A percentile compares a stretch with the other conserved stretches of the same genome.
Conservation (phyloP, 768 basidiomycete genomes). For the Tremella mesenterica region DNA sequence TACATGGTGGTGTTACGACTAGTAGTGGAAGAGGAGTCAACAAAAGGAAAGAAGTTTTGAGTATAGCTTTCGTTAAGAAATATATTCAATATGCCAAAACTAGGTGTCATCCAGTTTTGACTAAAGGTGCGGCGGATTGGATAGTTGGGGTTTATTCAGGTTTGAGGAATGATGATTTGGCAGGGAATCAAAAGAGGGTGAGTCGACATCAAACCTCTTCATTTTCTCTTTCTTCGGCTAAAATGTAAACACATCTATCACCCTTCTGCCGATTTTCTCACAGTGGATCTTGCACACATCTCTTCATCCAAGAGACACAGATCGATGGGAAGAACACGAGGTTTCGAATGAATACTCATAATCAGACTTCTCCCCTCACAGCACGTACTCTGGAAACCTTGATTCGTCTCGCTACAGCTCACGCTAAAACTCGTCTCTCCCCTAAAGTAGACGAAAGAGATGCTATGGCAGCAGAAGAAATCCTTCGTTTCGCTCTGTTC, state of each 20-base stretch:
- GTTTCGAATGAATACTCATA: too few relatives aligned
- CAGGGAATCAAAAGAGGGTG: slow-evolving; percentile 74
- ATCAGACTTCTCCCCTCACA: slow-evolving; percentile 93
- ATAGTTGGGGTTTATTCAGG: slow-evolving; percentile 88
- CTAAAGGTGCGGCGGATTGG: slow-evolving; percentile 85
- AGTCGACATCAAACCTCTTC: too few relatives aligned
- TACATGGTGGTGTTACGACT: slow-evolving; percentile 73
- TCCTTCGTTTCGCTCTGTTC: slow-evolving; percentile 94
- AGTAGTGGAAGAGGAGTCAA: slow-evolving; percentile 48
- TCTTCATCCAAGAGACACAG: too few relatives aligned
- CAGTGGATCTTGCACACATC: too few relatives aligned
- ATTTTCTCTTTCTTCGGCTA: too few relatives aligned
- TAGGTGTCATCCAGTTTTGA: slow-evolving; percentile 71
- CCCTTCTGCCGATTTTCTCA: too few relatives aligned
- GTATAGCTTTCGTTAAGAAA: slow-evolving; percentile 91
- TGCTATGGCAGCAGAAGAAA: slow-evolving; percentile 82
- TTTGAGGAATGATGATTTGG: slow-evolving; percentile 83
- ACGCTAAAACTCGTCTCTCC: slow-evolving; percentile 90
- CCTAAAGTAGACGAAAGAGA: slow-evolving; percentile 72
- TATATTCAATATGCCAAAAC: slow-evolving; percentile 96
- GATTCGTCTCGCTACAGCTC: slow-evolving; percentile 94
- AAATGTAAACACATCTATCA: too few relatives aligned
- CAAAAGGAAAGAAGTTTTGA: slow-evolving; percentile 75
- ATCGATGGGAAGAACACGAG: too few relatives aligned
- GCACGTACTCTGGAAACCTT: slow-evolving; percentile 97